Evolutionary conservation across 495 filamentous ascomycete species (phyloP).

Genomic region (Aspergillus wentii): DNA sequence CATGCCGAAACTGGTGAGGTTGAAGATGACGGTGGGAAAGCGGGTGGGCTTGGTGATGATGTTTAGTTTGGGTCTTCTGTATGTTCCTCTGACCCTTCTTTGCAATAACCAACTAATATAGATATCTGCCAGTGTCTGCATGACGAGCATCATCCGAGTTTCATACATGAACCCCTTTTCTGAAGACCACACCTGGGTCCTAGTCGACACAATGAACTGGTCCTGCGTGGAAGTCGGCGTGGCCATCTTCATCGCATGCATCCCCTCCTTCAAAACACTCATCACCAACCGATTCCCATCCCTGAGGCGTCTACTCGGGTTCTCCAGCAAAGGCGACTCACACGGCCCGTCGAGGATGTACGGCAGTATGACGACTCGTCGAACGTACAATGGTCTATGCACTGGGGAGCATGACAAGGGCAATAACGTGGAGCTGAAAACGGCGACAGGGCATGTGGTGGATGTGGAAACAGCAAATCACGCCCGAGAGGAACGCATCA

Average conservation of each 20-base stretch:
- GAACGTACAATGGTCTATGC: slow-evolving; percentile 6
- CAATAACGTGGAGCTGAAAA: slow-evolving; percentile 8
- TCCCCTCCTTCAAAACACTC: slow-evolving; percentile 17
- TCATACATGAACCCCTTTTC: slow-evolving; percentile 14
- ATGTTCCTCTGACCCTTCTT: slow-evolving; percentile 3
- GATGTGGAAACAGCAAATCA: slow-evolving; percentile 6
- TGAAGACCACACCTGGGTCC: slow-evolving; percentile 15
- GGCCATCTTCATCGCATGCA: no score
- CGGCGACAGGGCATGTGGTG: slow-evolving; percentile 2
- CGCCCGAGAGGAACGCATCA: slow-evolving; percentile 10
- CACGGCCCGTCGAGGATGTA: slow-evolving; percentile 8
- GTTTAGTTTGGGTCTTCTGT: slow-evolving; percentile 33
- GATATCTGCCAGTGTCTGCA: slow-evolving; percentile 10
- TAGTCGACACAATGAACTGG: slow-evolving; percentile 19
- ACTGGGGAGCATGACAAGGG: slow-evolving; percentile 1
- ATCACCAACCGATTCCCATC: slow-evolving; percentile 14
- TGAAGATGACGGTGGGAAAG: slow-evolving; percentile 24
- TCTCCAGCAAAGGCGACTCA: slow-evolving; percentile 7
- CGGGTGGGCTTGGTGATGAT: slow-evolving; percentile 23
- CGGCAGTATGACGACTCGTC: slow-evolving; percentile 7
- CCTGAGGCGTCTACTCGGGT: slow-evolving; percentile 10
- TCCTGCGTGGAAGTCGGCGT: slow-evolving; percentile 17
- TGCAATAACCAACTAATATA: background rate
- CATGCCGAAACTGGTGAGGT: slow-evolving; percentile 21
- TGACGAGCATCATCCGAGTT: slow-evolving; percentile 18